A percentile compares a stretch with the other conserved stretches of the same genome.
Conservation (phyloP, 169 alveolate genomes). For the Eimeria maxima region DNA sequence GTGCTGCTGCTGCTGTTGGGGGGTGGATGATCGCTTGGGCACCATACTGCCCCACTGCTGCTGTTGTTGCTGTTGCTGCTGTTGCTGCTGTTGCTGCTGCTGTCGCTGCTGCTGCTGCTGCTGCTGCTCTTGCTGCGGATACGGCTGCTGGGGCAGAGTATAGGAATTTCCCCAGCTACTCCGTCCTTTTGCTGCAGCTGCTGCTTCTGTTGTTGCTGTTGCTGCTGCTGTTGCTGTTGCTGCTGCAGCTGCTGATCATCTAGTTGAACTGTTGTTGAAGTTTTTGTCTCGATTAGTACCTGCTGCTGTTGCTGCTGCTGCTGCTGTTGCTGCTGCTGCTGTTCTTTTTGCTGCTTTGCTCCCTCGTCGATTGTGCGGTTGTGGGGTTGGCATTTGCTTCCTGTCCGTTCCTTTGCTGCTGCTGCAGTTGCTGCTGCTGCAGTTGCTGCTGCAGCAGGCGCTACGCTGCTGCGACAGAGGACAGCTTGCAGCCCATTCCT, state of each 20-base stretch:
- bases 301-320: slow-evolving; percentile 16
- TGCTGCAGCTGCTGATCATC: not conserved
- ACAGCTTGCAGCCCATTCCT: not conserved
- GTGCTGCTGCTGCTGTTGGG: not conserved
- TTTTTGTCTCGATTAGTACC: not conserved
- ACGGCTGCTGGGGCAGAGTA: not conserved
- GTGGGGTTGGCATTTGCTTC: not conserved
- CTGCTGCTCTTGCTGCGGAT: not conserved
- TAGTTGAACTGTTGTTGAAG: not conserved
- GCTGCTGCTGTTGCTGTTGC: not conserved
- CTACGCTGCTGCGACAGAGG: not conserved
- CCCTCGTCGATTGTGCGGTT: not conserved
- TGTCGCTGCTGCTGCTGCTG: slow-evolving; percentile 30
- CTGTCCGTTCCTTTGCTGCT: slow-evolving; percentile 37
- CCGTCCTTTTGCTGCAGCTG: not conserved
- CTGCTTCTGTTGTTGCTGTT: not conserved
- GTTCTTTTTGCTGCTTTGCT: not conserved
- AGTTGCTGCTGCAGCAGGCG: slow-evolving; percentile 26
- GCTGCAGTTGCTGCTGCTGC: slow-evolving; percentile 42
- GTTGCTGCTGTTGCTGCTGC: not conserved
- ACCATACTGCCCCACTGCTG: not conserved
- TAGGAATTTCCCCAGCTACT: not conserved
- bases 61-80: not conserved
- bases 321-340: slow-evolving; percentile 8
- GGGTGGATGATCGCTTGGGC: not conserved